Evolutionary conservation across 1,284 basidiomycete species (phyloP), one percentile per base, ranked within the genome.

Genomic region (Cystobasidiaceae sp.): DNA sequence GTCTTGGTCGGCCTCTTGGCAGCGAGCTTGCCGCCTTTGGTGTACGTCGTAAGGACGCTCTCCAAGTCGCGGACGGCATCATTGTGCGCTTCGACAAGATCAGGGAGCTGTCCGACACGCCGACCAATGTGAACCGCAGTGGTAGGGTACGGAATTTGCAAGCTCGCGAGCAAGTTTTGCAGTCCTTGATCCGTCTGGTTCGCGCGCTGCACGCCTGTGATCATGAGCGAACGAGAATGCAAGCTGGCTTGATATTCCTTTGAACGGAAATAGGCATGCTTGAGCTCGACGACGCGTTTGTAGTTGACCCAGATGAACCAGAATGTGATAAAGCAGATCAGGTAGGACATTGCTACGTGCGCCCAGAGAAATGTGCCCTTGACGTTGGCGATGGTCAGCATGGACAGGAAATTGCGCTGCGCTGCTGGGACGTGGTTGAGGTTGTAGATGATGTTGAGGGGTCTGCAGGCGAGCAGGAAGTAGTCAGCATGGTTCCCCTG

Each of bases 21-120:
- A 25, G 81, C 86, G 41, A 90, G 79, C 71, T 83, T 84, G 7
- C 88, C 87, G 73, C 90, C 88, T 67, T 79, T 78, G 65, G 94
- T 82, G 75, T 93, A 93, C 69, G 84, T 85, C 49, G 93, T 90
- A 15, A 96, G 81, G 30, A 89, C 81, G 45, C 82, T 79, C 75
- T 97, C 93, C 43, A 96, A 83, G 67, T 91, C 85, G 50, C 85
- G 81, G 15, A 97, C 91, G 13, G 88, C 86, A 54, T 87, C 79
- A 77, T 93, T 93, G 78, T 96, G 91, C 65, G 69, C 69, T 85
- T 86, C 54, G 70, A 91, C 86, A 55, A 90, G 79, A 64, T 87
- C 83, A 0, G 89, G 87, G 1, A 92, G 81, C 32, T 82, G 78
- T 27, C 88, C 88, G 23, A 90, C 88, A 61, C 81, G 81, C 44